Percentiles rank a stretch among this genome's conserved stretches.
These are phyloP conservation scores for Phytophthora citrophthora DNA, from an alignment of 352 stramenopile genomes.

Conservation along the genomic window DNA sequence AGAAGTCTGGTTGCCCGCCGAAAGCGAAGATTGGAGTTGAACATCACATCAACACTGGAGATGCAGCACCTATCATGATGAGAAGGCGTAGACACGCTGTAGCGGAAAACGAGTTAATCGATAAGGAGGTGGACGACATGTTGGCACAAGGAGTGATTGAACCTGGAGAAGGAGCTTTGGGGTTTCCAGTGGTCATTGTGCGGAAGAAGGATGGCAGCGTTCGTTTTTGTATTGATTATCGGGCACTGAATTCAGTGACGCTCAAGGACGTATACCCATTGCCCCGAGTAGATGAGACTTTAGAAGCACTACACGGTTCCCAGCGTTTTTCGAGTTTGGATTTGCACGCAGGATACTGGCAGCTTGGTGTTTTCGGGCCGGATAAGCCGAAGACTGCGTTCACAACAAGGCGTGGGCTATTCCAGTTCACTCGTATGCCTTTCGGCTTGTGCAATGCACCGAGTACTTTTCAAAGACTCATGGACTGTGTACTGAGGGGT, in stretches of 20 bases:
- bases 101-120: constrained; percentile 15
- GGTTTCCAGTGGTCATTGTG: constrained; percentile 28
- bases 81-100: constrained; percentile 3
- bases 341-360: no score
- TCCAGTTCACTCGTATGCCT: constrained; percentile 22
- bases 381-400: constrained; percentile 29
- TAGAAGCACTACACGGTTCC: no score
- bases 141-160: constrained; percentile 18
- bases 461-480: constrained; percentile 32
- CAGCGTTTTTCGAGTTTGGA: no score
- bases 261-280: constrained; percentile 15
- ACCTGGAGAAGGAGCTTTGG: constrained; percentile 17
- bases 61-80: constrained; percentile 18
- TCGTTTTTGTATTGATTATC: constrained; percentile 34
- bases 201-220: constrained; percentile 8
- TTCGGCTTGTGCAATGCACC: constrained; percentile 32
- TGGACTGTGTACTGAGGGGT: constrained; percentile 28
- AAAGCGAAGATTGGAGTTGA: neutral
- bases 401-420: constrained; percentile 17
- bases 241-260: constrained; percentile 14
- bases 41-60: constrained; percentile 29
- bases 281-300: no score
- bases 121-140: constrained; percentile 24
- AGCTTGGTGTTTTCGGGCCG: neutral
- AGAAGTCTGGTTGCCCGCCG: constrained; percentile 5